Conservation (phyloP, 2,329 filamentous ascomycete genomes). For the Ophiostoma quercus region DNA sequence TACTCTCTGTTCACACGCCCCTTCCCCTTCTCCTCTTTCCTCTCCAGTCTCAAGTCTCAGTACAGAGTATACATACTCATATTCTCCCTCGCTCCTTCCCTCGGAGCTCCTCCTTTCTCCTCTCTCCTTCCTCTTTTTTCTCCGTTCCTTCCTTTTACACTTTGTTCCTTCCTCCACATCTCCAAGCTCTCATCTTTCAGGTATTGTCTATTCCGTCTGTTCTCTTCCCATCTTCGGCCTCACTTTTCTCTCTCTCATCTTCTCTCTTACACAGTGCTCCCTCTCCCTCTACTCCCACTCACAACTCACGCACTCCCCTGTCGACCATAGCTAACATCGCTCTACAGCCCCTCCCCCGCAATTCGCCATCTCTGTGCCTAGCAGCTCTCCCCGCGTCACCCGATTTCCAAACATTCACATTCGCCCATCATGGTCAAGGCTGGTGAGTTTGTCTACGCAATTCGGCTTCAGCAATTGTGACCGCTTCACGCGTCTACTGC, state of each 20-base stretch:
- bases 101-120: slow-evolving; percentile 7
- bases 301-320: not conserved
- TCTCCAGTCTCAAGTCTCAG: not conserved
- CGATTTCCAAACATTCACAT: slow-evolving; percentile 15
- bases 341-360: slow-evolving; percentile 31
- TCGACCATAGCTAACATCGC: slow-evolving; percentile 16
- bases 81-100: slow-evolving; percentile 14
- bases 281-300: not conserved
- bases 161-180: slow-evolving; percentile 12
- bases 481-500: not conserved
- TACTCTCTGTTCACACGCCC: not conserved
- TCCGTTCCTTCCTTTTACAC: not conserved
- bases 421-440: slow-evolving; percentile 38
- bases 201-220: slow-evolving; percentile 21
- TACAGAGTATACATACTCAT: slow-evolving; percentile 3
- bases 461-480: not conserved
- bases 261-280: not conserved
- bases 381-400: slow-evolving; percentile 23
- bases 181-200: slow-evolving; percentile 11
- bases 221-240: slow-evolving; percentile 12
- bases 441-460: slow-evolving; percentile 30
- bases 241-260: not conserved
- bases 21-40: not conserved
- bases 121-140: not conserved
- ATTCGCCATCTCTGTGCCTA: slow-evolving; percentile 23